phyloP scores from a whole-genome alignment of 2,329 filamentous ascomycete species.

The Ophiocordyceps sinensis region DNA sequence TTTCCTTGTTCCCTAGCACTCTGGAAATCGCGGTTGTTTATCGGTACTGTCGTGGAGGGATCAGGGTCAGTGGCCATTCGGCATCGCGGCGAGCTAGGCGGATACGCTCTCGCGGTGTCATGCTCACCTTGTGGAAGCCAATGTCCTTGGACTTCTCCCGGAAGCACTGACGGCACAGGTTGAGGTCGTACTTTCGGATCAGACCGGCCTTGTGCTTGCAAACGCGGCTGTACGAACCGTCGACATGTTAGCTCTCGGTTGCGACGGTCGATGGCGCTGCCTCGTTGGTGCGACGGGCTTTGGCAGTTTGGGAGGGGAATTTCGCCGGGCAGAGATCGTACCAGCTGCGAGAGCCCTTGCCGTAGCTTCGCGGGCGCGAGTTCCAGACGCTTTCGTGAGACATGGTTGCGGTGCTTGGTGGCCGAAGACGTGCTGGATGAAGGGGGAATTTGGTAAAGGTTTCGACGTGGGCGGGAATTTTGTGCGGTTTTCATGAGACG shows the following conservation, averaged over 20 bases:
- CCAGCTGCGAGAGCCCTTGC: constrained; percentile 91
- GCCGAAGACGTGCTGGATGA: constrained; percentile 11
- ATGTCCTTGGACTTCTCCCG: constrained; percentile 60
- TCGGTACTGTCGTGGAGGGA: constrained; percentile 17
- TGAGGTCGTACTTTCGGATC: constrained; percentile 98
- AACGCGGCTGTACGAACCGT: constrained; percentile 37
- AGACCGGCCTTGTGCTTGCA: constrained; percentile 95
- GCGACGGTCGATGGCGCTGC: not conserved
- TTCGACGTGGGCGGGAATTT: constrained; percentile 20
- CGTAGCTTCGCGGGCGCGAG: constrained; percentile 92
- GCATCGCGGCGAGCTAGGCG: not conserved
- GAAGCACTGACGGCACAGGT: constrained; percentile 73
- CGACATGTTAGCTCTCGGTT: not conserved
- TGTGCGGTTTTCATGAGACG: constrained; percentile 21
- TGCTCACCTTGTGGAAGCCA: constrained; percentile 55
- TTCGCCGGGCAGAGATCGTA: constrained; percentile 33
- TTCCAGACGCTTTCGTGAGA: constrained; percentile 95
- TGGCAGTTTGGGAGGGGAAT: not conserved
- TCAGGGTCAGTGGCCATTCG: not conserved
- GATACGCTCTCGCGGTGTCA: not conserved
- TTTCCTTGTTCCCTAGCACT: not conserved
- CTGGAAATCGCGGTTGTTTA: constrained; percentile 12
- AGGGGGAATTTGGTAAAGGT: constrained; percentile 19
- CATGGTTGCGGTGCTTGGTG: constrained; percentile 33
- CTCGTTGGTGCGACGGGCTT: not conserved